Evolutionary conservation across 73 alveolate genomes (phyloP), one percentile per base, ranked within the genome.

Genomic region (Paramecium bursaria): DNA sequence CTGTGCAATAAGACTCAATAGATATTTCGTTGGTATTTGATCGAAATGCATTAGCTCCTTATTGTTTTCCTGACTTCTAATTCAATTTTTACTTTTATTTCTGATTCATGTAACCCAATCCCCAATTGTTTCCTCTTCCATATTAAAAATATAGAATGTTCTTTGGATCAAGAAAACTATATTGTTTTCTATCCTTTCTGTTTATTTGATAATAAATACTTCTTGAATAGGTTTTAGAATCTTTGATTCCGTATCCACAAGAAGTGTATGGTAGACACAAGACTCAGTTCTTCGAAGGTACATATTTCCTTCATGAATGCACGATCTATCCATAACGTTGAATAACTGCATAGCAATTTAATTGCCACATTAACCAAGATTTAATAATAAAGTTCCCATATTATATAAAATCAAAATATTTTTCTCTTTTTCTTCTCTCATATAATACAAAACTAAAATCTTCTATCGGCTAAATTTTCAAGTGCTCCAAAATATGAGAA

Each of bases 71-170:
- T n/a, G 76, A 57, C 22, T 57, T 57, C 5, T 19, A 30, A 9
- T n/a, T n/a, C n/a, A 57, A 50, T 30, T 57, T 57, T 13, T 48
- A 23, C 14, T 57, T 57, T 50, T 57, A 57, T 30, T 57, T 57
- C 10, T 19, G 33, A 87, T 79, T 77, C 57, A 95, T 86, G 86
- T 97, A 96, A 6, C 99, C 99, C 73, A 93, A 88, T 14, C 99
- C 99, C 99, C 99, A 97, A 86, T 97, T 97, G 87, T 97, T 97
- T 3, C 99, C 99, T 91, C 99, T 92, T 0, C 99, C 99, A 42
- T 79, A 88, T 51, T 92, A 75, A 44, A 90, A 75, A 33, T 27
- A 85, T 4, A 85, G 91, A 27, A 87, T 57, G 42, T 85, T 86
- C 48, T 82, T 86, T 14, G 74, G 51, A 10, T 75, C 92, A 44